Evolutionary conservation across 768 basidiomycete genomes (phyloP).

Genomic region (Bullera alba): DNA sequence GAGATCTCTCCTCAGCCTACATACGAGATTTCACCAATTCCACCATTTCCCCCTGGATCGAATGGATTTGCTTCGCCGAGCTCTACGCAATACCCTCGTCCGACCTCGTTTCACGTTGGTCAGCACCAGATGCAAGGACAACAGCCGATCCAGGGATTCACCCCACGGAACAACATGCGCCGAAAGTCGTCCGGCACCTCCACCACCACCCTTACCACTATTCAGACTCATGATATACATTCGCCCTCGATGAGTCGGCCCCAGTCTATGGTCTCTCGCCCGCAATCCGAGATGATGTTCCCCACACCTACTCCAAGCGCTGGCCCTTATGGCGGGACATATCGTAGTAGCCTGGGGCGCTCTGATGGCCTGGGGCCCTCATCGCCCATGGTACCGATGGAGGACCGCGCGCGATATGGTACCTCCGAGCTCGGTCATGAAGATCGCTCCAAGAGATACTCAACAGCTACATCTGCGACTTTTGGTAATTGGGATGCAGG

Average conservation of each 20-base stretch:
- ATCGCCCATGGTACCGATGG: no score
- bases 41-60: neutral
- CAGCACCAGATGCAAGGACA: neutral
- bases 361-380: no score
- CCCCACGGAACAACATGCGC: constrained; percentile 5
- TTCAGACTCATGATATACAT: constrained; percentile 12
- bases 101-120: neutral
- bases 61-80: neutral
- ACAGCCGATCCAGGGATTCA: constrained; percentile 19
- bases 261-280: no score
- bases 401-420: no score
- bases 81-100: constrained; percentile 1
- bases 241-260: no score
- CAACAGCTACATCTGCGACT: constrained; percentile 1
- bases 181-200: constrained; percentile 18
- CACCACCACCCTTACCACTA: constrained; percentile 18
- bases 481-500: constrained; percentile 6
- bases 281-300: no score
- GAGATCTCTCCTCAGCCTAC: neutral
- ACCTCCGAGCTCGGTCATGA: neutral
- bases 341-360: neutral
- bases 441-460: constrained; percentile 2
- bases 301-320: neutral
- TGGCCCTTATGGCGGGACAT: neutral
- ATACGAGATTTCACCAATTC: constrained; percentile 1